These are phyloP conservation scores for Trypanosoma theileri DNA, from an alignment of 208 protist species.

Conservation along the genomic window DNA sequence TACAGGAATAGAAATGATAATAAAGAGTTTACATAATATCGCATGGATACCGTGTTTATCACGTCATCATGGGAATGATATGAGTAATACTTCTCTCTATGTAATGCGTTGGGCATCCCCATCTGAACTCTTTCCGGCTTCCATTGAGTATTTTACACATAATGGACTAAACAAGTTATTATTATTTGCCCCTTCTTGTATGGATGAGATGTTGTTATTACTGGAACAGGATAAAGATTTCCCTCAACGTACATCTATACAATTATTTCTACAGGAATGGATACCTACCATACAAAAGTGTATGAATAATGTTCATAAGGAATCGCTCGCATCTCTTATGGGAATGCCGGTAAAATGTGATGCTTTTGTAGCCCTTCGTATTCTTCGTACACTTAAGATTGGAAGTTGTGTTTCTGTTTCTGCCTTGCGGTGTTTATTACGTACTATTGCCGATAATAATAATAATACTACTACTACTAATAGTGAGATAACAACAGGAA, in stretches of 20 bases:
- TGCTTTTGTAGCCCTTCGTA: slow-evolving; percentile 1
- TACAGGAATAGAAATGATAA: background rate
- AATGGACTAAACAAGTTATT: slow-evolving; percentile 12
- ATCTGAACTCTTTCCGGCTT: slow-evolving; percentile 21
- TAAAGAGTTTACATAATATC: slow-evolving; percentile 1
- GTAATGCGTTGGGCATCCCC: background rate
- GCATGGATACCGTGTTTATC: slow-evolving; percentile 21
- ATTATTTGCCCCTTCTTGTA: slow-evolving; percentile 19
- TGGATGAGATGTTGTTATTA: slow-evolving; percentile 12
- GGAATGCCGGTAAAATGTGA: slow-evolving; percentile 15
- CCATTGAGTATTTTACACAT: background rate
- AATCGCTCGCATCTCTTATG: background rate
- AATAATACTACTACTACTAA: too few species aligned
- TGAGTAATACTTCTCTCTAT: background rate
- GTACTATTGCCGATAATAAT: background rate
- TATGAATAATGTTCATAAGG: background rate
- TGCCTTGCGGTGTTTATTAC: slow-evolving; percentile 17
- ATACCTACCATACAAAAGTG: slow-evolving; percentile 8
- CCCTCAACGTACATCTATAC: background rate
- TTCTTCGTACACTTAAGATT: slow-evolving; percentile 9
- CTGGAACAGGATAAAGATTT: background rate
- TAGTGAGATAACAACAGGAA: background rate
- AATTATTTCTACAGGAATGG: slow-evolving; percentile 18
- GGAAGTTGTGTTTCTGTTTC: slow-evolving; percentile 11
- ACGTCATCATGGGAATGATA: background rate